A percentile compares a stretch with the other conserved stretches of the same genome.
These are phyloP conservation scores for Elaeis oleifera DNA, from an alignment of 202 grass and related monocot species.

Conservation along the genomic window DNA sequence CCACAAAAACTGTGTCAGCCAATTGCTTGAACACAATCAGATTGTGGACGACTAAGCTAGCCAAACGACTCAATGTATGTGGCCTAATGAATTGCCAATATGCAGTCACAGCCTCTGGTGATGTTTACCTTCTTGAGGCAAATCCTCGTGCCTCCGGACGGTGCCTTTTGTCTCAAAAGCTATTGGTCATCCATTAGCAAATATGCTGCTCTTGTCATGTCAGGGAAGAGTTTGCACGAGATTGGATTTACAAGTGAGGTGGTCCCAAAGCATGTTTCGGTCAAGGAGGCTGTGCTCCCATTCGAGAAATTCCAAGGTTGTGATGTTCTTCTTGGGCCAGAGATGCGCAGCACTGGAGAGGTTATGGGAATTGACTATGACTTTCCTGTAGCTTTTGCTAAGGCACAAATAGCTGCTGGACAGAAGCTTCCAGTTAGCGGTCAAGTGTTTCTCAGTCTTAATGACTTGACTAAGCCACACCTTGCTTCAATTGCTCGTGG, in stretches of 20 bases:
- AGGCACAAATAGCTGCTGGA: constrained; percentile 96
- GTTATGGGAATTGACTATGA: constrained; percentile 97
- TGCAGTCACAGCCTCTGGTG: constrained; percentile 75
- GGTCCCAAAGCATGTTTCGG: constrained; percentile 82
- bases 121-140: constrained; percentile 86
- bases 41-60: constrained; percentile 76
- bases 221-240: constrained; percentile 61
- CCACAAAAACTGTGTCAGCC: constrained; percentile 78
- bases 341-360: constrained; percentile 97
- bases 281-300: constrained; percentile 92
- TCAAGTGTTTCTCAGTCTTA: constrained; percentile 78
- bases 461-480: constrained; percentile 77
- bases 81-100: constrained; percentile 99
- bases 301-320: constrained; percentile 99
- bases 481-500: constrained; percentile 63
- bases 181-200: constrained; percentile 90
- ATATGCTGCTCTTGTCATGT: constrained; percentile 97
- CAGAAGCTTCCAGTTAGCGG: constrained; percentile 67
- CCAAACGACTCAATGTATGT: constrained; percentile 71
- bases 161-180: constrained; percentile 97
- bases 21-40: constrained; percentile 67
- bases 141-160: constrained; percentile 89
- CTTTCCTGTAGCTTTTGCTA: constrained; percentile 83
- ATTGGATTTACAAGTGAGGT: constrained; percentile 84
- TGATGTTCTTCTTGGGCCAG: constrained; percentile 96